Evolutionary conservation across 2,329 filamentous ascomycete species (phyloP).

Genomic region (Rasamsonia emersonii): DNA sequence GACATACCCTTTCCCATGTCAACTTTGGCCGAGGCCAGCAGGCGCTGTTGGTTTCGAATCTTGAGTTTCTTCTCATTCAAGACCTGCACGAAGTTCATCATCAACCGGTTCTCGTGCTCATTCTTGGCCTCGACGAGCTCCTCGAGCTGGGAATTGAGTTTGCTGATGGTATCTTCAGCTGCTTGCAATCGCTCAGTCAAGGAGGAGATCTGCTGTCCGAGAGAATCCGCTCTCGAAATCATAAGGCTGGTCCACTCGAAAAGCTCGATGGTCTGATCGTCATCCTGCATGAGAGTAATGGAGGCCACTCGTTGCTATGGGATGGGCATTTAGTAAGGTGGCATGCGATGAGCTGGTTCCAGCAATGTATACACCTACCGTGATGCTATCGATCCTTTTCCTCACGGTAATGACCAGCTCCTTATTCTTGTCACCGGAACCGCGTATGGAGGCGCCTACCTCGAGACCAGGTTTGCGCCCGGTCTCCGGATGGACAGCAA

Average conservation of each 20-base stretch:
- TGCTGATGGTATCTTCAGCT: conserved; percentile 43
- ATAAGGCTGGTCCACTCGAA: conserved; percentile 50
- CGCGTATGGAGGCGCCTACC: conserved; percentile 20
- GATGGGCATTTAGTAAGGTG: conserved; percentile 11
- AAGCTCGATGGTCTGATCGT: conserved; percentile 47
- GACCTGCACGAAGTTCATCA: conserved; percentile 50
- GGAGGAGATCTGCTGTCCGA: conserved; percentile 34
- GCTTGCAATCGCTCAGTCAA: conserved; percentile 32
- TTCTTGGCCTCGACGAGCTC: conserved; percentile 50
- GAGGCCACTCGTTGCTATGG: conserved; percentile 45
- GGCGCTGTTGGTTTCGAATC: conserved; percentile 52
- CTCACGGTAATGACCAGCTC: conserved; percentile 33
- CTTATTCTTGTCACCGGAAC: conserved; percentile 18
- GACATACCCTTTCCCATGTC: conserved; percentile 29
- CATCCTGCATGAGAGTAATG: conserved; percentile 43
- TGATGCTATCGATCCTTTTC: conserved; percentile 43
- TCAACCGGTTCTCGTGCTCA: conserved; percentile 47
- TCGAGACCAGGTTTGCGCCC: conserved; percentile 21
- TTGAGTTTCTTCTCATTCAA: conserved; percentile 58
- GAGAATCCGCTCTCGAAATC: conserved; percentile 33
- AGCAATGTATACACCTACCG: conserved; percentile 22
- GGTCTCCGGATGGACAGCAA: conserved; percentile 8
- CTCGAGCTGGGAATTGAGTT: conserved; percentile 47
- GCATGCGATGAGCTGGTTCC: conserved; percentile 4
- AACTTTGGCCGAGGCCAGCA: conserved; percentile 43